Base-by-base conservation (phyloP, 352 stramenopile species). In the Phytopythium delawarense region DNA sequence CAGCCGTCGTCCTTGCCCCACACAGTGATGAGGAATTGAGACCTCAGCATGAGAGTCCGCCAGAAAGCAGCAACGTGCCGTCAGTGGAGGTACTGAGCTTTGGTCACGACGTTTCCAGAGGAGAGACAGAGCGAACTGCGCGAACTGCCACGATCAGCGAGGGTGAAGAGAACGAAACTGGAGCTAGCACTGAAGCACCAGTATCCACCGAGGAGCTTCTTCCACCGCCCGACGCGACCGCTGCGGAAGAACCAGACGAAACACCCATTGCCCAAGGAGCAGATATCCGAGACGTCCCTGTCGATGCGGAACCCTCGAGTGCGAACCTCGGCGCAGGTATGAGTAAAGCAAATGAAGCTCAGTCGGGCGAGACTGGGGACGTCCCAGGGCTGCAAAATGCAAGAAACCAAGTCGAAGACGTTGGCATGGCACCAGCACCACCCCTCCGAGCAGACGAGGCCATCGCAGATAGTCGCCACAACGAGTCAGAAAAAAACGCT, bases 141-240 rank as follows among this genome's bases (percentile, higher is more conserved):
- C 25, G 15, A 54, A 37, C 6, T 54, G 18, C 15, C 16, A 54
- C 28, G 5, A 15, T 45, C 18, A 57, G 51, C 51, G 30, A 45
- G n/a, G 30, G 32, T 18, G 51, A 57, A 32, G 51, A 57, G 34
- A 57, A 57, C n/a, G 32, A 45, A 34, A 13, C 32, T 11, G 20
- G 51, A 15, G n/a, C 16, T 12, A 15, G 32, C 32, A 46, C 28
- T 32, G 15, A 21, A 4, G 25, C 13, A 25, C 48, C 3, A 15
- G 46, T 11, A 13, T 13, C 25, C 9, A 35, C 9, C 7, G 28
- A 25, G 48, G 25, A 39, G 28, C 28, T 25, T 12, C 16, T 0
- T 54, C 25, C 13, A 20, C 5, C 16, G 15, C 35, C 35, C 8
- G 25, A 16, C 16, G 34, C 28, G 6, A 18, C 20, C 25, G 4